These are phyloP conservation scores for Acer yangbiense DNA, from an alignment of 345 rosid genomes.

Conservation along the genomic window DNA sequence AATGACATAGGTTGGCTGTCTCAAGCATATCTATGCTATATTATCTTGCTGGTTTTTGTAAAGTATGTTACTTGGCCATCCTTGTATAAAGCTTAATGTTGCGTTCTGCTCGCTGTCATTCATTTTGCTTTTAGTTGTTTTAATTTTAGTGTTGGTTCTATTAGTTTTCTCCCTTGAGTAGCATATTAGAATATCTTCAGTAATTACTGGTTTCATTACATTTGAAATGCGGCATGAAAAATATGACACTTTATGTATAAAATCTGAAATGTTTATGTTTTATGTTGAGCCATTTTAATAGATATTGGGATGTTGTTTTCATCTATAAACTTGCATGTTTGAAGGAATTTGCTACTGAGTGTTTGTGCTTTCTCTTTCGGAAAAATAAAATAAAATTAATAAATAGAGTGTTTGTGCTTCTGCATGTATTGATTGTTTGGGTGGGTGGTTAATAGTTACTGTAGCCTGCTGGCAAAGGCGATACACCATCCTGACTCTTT, in stretches of 20 bases:
- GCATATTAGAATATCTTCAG: background rate
- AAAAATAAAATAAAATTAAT: too few relatives aligned
- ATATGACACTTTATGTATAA: background rate
- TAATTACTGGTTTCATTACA: background rate
- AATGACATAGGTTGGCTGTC: background rate
- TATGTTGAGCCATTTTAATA: background rate
- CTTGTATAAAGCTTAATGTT: too few relatives aligned
- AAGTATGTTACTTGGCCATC: too few relatives aligned
- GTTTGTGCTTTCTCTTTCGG: background rate
- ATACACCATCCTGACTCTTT: constrained; percentile 6
- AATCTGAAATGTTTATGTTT: background rate
- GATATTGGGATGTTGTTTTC: constrained; percentile 7
- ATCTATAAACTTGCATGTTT: background rate
- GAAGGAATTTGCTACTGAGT: background rate
- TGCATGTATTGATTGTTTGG: background rate
- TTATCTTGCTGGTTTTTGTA: background rate
- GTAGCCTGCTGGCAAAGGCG: background rate
- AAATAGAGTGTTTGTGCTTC: background rate
- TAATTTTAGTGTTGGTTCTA: background rate
- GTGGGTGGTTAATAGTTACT: background rate
- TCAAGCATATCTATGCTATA: background rate
- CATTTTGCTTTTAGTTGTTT: too few relatives aligned
- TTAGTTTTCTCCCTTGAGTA: background rate
- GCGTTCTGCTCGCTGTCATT: too few relatives aligned
- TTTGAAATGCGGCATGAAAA: background rate